Evolutionary conservation across 148 eudicot species (phyloP), one percentile per base, ranked within the genome.

Genomic region (Rhododendron vialii): DNA sequence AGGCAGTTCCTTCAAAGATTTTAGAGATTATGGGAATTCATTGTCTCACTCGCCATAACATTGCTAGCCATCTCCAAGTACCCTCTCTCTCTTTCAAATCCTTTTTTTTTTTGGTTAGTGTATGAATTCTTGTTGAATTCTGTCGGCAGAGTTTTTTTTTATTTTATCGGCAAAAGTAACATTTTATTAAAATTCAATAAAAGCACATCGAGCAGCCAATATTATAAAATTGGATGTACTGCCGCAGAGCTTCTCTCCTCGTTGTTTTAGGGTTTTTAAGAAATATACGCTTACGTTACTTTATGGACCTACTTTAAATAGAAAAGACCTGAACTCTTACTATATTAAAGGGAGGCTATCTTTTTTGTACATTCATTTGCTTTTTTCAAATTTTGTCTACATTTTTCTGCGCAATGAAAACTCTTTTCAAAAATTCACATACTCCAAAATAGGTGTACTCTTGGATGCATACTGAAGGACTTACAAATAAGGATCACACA

Each of bases 1-100:
- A 97, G 93, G 99, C 99, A 20, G 99, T 97, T 71, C 99, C 99
- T 89, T 97, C 99, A 13, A 92, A 96, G 76, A 97, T 97, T 78
- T 87, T 97, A 69, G 99, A 95, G 92, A 95, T 97, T 61, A 97
- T 97, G 99, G 98, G 96, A 13, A 97, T 94, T 33, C 94, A 95
- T 82, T 93, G 96, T 90, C 98, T 97, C 86, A 97, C 98, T 91
- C 95, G 99, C 79, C 99, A 97, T 86, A 97, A 97, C 90, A 93
- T 97, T 82, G 99, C 99, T 3, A 97, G 99, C 90, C 99, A 97
- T 90, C 98, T 97, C 82, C 99, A 97, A 91, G 99, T 96, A 89
- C 30, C 3, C 59, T 9, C 48, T 18, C 35, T 47, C 15, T 76
- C 36, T 67, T 17, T 69, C 33, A 10, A 9, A 7, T 26, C 33